Conservation (phyloP, 768 basidiomycete genomes). For the Phallus indusiatus region DNA sequence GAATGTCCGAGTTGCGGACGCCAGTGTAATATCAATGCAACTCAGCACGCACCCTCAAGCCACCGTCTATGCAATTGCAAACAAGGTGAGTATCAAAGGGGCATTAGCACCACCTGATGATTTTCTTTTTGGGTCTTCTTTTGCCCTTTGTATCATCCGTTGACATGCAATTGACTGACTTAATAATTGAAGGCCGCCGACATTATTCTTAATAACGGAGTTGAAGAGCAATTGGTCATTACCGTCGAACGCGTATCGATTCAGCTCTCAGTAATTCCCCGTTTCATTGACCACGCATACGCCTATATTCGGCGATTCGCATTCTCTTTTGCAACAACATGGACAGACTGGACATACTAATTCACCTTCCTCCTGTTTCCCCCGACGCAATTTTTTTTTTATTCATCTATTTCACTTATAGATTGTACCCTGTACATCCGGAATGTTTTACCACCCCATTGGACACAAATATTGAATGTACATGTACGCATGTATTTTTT, state of each 20-base stretch:
- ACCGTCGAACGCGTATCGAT: not conserved
- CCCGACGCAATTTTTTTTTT: not conserved
- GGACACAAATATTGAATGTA: not conserved
- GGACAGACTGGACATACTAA: not conserved
- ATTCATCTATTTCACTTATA: not conserved
- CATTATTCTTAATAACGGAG: not conserved
- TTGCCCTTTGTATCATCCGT: not conserved
- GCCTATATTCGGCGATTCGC: not conserved
- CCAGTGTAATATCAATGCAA: constrained; percentile 13
- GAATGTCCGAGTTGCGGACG: constrained; percentile 16
- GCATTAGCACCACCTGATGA: not conserved
- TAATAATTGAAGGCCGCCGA: not conserved
- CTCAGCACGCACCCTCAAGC: constrained; percentile 5
- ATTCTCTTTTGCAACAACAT: not conserved
- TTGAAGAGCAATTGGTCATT: not conserved
- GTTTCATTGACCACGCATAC: not conserved
- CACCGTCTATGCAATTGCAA: not conserved
- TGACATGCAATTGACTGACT: not conserved
- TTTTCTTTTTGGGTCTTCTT: not conserved
- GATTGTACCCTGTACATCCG: not conserved
- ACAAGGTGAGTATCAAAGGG: not conserved
- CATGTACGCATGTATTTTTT: not conserved
- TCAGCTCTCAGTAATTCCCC: not conserved
- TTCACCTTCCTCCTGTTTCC: not conserved
- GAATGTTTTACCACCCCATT: not conserved